Percentiles rank a stretch among this genome's conserved stretches.
Conservation (phyloP, 2,329 filamentous ascomycete species). For the Cryoendolithus antarcticus region DNA sequence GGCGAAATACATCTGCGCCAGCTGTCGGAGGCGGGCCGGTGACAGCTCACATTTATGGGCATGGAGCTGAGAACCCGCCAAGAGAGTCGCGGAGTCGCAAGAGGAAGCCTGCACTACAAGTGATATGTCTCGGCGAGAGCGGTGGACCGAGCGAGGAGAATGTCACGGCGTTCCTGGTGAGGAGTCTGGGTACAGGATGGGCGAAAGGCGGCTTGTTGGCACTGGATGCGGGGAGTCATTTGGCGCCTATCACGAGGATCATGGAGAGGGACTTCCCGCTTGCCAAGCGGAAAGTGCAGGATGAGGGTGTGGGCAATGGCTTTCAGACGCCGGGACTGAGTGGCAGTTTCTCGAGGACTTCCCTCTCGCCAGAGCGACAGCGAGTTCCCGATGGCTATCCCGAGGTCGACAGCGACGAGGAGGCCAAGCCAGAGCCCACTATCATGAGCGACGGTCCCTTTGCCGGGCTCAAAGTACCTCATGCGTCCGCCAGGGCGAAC, state of each 20-base stretch:
- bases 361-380: constrained; percentile 3
- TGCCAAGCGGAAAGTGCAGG: constrained; percentile 16
- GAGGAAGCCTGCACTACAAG: constrained; percentile 28
- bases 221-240: constrained; percentile 86
- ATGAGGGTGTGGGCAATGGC: constrained; percentile 4
- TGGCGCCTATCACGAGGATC: constrained; percentile 72
- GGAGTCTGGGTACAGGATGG: constrained; percentile 70
- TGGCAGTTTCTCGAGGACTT: constrained; percentile 4
- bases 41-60: neutral
- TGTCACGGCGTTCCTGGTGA: constrained; percentile 77
- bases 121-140: constrained; percentile 55
- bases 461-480: constrained; percentile 59
- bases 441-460: constrained; percentile 59
- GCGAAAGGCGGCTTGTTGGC: constrained; percentile 69
- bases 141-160: constrained; percentile 86
- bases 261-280: constrained; percentile 47
- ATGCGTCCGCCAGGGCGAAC: constrained; percentile 58
- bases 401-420: constrained; percentile 4
- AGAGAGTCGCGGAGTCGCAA: constrained; percentile 4
- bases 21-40: neutral
- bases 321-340: constrained; percentile 3
- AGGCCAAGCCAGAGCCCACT: constrained; percentile 29
- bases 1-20: constrained; percentile 1
- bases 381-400: neutral
- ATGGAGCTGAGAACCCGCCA: neutral